phyloP scores from a whole-genome alignment of 176 grass and related monocot species.

The Aegilops sharonensis region DNA sequence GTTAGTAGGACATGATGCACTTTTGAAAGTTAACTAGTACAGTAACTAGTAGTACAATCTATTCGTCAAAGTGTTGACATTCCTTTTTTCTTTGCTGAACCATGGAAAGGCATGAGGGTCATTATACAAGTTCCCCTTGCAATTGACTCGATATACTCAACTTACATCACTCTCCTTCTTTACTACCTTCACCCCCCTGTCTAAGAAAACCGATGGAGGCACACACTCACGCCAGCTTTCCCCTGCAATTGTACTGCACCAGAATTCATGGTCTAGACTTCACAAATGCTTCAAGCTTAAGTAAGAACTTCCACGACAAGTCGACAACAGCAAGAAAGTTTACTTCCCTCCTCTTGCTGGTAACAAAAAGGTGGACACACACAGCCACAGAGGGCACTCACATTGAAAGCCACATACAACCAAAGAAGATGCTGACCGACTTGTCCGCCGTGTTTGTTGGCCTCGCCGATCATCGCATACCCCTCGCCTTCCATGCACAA shows the following conservation, averaged over 20 bases:
- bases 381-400: background rate
- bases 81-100: background rate
- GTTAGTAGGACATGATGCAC: background rate
- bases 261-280: background rate
- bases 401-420: background rate
- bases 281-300: slow-evolving; percentile 32
- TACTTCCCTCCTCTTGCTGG: slow-evolving; percentile 32
- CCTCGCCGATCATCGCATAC: slow-evolving; percentile 40
- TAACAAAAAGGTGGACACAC: slow-evolving; percentile 4
- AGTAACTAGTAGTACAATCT: background rate
- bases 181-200: slow-evolving; percentile 31
- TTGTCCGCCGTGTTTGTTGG: background rate
- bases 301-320: slow-evolving; percentile 9
- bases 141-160: background rate
- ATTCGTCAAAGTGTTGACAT: background rate
- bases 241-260: slow-evolving; percentile 6
- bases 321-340: slow-evolving; percentile 24
- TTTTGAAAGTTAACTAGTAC: background rate
- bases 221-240: background rate
- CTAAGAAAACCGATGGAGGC: background rate
- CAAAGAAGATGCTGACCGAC: background rate
- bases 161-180: slow-evolving; percentile 36
- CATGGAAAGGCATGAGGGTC: background rate
- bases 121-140: too few species aligned
- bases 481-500: slow-evolving; percentile 46